Base-by-base conservation (phyloP, 2,329 filamentous ascomycete species). In the Xylariaceae sp. region DNA sequence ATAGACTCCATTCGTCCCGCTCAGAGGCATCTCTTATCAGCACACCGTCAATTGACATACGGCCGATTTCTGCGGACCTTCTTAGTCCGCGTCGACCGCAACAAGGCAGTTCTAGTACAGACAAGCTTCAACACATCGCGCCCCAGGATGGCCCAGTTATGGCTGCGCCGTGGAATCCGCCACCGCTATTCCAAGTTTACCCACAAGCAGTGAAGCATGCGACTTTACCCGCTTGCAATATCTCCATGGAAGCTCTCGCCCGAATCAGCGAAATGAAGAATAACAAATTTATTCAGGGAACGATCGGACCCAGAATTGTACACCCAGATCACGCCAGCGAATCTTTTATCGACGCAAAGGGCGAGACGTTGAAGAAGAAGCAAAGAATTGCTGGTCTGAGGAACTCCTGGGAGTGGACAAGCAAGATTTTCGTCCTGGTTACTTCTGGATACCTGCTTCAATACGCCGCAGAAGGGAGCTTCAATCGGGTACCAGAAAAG, bases 151-250 rank as follows among this genome's bases (percentile, higher is more conserved):
- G 45, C 29, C 45, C 31, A 24, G 51, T 53, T 6, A 53, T 46
- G 29, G 45, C 45, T 43, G 56, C 37, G 33, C 24, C 75, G 11
- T 91, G 87, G 87, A 82, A 85, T 53, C 83, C 87, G 14, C 90
- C 91, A 6, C 90, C 92, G 2, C 77, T 97, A 11, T 96, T 93
- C 72, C 90, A 96, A 71, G 92, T 91, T 11, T 96, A 92, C 70
- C 89, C 91, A 0, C 92, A 96, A 73, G 87, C 91, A 2, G 82
- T 91, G 64, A 92, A 90, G 68, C 85, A 95, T 71, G 87, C 85
- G 9, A 86, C 83, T 14, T 78, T 96, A 3, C 83, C 87, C 23
- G 83, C 89, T 14, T 88, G 88, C 33, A 84, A 82, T 2, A 75
- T 89, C 9, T 85, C 89, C 1, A 83, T 88, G 1, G 92, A 96